Evolutionary conservation across 345 rosid genomes (phyloP).

Genomic region (Erucastrum elatum): DNA sequence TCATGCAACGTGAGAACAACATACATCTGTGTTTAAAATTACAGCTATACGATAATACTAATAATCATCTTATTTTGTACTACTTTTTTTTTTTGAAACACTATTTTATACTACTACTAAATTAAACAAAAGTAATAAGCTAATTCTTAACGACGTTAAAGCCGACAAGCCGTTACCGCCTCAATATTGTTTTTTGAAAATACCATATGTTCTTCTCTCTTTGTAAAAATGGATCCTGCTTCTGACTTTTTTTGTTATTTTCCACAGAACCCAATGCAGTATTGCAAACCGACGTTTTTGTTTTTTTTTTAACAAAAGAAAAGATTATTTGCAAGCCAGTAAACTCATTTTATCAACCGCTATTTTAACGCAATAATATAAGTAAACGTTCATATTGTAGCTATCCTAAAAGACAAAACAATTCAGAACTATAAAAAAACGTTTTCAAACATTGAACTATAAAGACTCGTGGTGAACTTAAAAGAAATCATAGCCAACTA

Average conservation of each 20-base stretch:
- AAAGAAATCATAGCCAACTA: not conserved
- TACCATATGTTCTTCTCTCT: not conserved
- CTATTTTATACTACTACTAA: no score
- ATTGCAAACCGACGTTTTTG: not conserved
- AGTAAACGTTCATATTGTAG: not conserved
- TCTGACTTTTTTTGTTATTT: conserved; percentile 8
- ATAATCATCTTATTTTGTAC: no score
- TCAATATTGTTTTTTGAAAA: not conserved
- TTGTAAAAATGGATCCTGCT: not conserved
- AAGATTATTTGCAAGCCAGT: not conserved
- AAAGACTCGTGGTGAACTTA: not conserved
- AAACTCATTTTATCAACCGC: not conserved
- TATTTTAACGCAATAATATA: not conserved
- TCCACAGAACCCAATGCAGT: conserved; percentile 20
- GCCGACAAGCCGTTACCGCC: conserved; percentile 18
- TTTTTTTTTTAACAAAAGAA: not conserved
- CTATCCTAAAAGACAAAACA: not conserved
- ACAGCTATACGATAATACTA: no score
- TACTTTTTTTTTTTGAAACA: no score
- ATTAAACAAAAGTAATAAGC: not conserved
- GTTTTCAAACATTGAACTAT: not conserved
- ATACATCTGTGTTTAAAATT: not conserved
- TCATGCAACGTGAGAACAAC: not conserved
- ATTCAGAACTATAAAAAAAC: not conserved
- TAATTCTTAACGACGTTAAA: not conserved